Base-by-base conservation (phyloP, 2,329 filamentous ascomycete species). In the Aspergillus costaricaensis region DNA sequence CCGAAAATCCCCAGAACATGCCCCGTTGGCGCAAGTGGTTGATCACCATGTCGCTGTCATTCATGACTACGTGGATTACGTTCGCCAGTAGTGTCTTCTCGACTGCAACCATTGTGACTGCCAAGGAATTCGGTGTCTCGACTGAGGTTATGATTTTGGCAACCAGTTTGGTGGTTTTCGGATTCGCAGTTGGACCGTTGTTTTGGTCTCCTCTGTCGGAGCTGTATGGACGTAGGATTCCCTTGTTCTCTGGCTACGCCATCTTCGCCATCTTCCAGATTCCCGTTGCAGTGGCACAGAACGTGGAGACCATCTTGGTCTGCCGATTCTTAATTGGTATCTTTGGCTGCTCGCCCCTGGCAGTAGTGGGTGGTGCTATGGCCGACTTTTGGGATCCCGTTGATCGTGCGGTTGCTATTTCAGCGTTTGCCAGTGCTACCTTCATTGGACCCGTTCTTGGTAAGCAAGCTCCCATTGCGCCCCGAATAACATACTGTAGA, bases 261-360 rank as follows among this genome's bases (percentile, higher is more conserved):
- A 60, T 79, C 17, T 84, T 85, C 58, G 76, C 77, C 2, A 79
- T 86, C 47, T 85, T 86, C 61, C 80, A 85, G 58, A 82, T 86
- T 52, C 81, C 82, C 0, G 80, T 84, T 12, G 84, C 81, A 2
- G 79, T 84, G 2, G 82, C 84, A 0, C 75, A 78, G 48, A 85
- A 86, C 64, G 55, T 85, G 0, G 64, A 83, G 36, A 86, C 83
- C 0, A 80, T 86, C 58, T 76, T 86, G 67, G 61, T 86, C 12
- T 81, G 76, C 58, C 80, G 85, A 0, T 86, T 86, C 66, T 73
- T 87, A 4, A 76, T 77, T 1, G 85, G 84, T 2, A 61, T 82
- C 5, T 85, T 85, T 65, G 84, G 80, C 4, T 80, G 78, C 57
- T 79, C 82, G 2, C 77, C 82, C 2, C 70, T 85, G 2, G 79